A percentile compares a stretch with the other conserved stretches of the same genome.
Evolutionary conservation across 2,329 filamentous ascomycete species (phyloP).

Genomic region (Truncatella angustata): DNA sequence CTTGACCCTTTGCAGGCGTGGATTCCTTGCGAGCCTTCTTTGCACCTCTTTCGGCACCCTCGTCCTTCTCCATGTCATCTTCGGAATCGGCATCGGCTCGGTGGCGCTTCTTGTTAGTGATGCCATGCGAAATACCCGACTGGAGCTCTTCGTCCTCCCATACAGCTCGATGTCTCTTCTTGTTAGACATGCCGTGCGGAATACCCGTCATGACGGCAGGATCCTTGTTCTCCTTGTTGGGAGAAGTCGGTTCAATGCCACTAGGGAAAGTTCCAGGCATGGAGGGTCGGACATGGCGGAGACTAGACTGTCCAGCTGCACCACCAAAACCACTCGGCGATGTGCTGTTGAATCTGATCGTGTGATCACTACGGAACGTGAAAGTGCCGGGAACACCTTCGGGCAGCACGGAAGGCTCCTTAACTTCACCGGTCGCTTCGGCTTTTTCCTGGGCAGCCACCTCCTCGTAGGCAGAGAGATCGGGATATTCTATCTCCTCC

Average conservation of each 20-base stretch:
- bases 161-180: constrained; percentile 61
- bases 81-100: constrained; percentile 52
- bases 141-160: constrained; percentile 36
- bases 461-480: constrained; percentile 43
- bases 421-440: background rate
- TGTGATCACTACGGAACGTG: constrained; percentile 65
- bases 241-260: constrained; percentile 18
- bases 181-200: constrained; percentile 63
- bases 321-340: constrained; percentile 54
- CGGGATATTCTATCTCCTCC: constrained; percentile 49
- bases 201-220: constrained; percentile 39
- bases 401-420: constrained; percentile 18
- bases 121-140: constrained; percentile 56
- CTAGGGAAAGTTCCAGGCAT: constrained; percentile 58
- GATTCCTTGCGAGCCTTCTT: constrained; percentile 57
- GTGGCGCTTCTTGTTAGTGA: constrained; percentile 65
- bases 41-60: constrained; percentile 46
- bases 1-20: constrained; percentile 44
- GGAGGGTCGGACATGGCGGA: constrained; percentile 59
- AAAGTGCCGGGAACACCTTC: constrained; percentile 56
- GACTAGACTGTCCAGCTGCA: constrained; percentile 56
- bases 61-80: constrained; percentile 45
- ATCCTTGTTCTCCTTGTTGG: constrained; percentile 39
- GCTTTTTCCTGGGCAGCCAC: constrained; percentile 11
- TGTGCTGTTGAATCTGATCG: constrained; percentile 53